Percentiles rank a stretch among this genome's conserved stretches.
phyloP scores from a whole-genome alignment of 2,329 filamentous ascomycete genomes.

The Sarocladium brachiariae region DNA sequence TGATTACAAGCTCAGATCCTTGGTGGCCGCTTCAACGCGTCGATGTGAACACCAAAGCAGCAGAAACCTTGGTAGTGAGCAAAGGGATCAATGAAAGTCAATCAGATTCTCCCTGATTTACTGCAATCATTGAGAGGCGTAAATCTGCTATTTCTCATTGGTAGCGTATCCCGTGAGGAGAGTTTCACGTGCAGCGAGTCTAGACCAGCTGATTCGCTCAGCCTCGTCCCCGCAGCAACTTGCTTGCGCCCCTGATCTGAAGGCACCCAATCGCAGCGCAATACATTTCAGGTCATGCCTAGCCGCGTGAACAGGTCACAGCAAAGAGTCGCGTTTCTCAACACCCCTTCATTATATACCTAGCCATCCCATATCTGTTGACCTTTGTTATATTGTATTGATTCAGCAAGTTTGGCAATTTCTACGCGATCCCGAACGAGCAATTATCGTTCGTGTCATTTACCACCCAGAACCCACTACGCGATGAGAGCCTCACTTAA shows the following conservation, averaged over 20 bases:
- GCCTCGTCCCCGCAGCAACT: conserved; percentile 6
- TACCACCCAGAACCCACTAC: neutral
- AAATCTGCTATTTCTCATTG: neutral
- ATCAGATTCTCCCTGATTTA: no score
- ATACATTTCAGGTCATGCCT: neutral
- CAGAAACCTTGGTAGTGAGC: no score
- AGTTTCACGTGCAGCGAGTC: conserved; percentile 5
- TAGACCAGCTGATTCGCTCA: conserved; percentile 8
- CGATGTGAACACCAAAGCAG: no score
- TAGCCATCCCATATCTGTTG: no score
- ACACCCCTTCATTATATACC: neutral
- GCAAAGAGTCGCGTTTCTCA: neutral
- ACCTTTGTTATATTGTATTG: no score
- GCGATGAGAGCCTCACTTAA: conserved; percentile 3
- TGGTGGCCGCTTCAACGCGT: no score
- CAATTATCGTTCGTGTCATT: neutral
- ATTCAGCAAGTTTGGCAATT: no score
- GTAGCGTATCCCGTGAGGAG: neutral
- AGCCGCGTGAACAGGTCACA: conserved; percentile 5
- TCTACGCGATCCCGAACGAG: neutral
- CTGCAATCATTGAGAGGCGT: no score
- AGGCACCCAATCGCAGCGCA: neutral
- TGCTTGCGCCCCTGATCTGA: conserved; percentile 1
- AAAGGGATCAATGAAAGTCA: no score
- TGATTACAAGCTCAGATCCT: no score